Evolutionary conservation across 139 green algal genomes (phyloP).

Genomic region (Dunaliella primolecta): DNA sequence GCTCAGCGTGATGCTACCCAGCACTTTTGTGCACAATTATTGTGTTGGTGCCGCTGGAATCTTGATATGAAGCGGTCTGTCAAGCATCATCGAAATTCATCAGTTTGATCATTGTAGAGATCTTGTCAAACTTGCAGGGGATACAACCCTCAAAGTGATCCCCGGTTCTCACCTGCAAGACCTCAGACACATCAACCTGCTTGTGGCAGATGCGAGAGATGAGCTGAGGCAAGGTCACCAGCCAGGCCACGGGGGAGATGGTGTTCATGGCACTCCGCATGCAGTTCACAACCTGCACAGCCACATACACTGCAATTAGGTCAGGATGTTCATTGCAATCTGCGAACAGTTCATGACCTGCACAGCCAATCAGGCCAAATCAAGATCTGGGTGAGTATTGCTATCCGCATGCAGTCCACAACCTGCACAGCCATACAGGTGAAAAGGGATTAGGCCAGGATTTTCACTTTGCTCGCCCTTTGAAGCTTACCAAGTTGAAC

Average conservation of each 20-base stretch:
- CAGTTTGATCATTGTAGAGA: no score
- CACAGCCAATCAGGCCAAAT: no score
- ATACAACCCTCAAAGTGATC: no score
- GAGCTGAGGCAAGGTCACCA: slow-evolving; percentile 86
- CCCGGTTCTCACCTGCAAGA: slow-evolving; percentile 13
- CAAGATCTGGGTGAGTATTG: not conserved
- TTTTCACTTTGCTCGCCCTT: no score
- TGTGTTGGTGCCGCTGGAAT: no score
- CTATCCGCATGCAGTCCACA: slow-evolving; percentile 34
- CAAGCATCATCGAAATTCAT: no score
- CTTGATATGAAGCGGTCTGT: no score
- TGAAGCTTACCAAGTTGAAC: no score
- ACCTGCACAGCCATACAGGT: slow-evolving; percentile 11
- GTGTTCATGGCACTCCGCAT: slow-evolving; percentile 27
- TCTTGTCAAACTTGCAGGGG: no score
- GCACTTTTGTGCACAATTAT: no score
- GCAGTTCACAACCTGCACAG: slow-evolving; percentile 26
- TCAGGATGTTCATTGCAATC: not conserved
- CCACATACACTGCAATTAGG: not conserved
- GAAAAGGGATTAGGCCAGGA: not conserved
- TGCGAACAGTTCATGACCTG: not conserved
- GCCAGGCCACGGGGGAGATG: slow-evolving; percentile 79
- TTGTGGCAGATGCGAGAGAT: slow-evolving; percentile 87
- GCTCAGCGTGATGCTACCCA: no score
- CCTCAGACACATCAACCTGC: slow-evolving; percentile 53